phyloP scores from a whole-genome alignment of 805 yeast genomes.

The Cyberlindnera suaveolens region DNA sequence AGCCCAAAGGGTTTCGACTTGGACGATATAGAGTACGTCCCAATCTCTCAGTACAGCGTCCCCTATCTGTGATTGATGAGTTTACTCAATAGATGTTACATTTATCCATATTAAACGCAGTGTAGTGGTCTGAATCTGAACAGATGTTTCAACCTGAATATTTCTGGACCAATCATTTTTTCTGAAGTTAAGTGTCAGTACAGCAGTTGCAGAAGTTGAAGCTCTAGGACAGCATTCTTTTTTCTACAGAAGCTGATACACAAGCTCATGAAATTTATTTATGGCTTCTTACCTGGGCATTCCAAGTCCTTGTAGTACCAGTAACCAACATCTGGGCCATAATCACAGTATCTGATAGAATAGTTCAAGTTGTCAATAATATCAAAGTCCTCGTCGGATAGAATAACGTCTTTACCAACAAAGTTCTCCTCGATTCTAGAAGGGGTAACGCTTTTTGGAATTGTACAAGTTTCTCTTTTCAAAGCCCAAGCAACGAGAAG shows the following conservation, averaged over 20 bases:
- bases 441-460: constrained; percentile 44
- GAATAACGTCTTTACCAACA: constrained; percentile 20
- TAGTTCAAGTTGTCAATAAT: constrained; percentile 24
- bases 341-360: constrained; percentile 27
- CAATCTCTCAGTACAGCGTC: constrained; percentile 29
- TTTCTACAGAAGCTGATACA: constrained; percentile 32
- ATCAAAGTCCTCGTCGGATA: constrained; percentile 31
- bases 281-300: constrained; percentile 26
- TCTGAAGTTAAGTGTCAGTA: too few relatives aligned
- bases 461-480: constrained; percentile 46
- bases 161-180: too few relatives aligned
- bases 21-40: constrained; percentile 31
- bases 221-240: constrained; percentile 22
- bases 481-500: constrained; percentile 54
- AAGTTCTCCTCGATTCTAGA: constrained; percentile 35
- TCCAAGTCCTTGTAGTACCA: constrained; percentile 28
- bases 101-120: too few relatives aligned
- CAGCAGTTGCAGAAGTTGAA: too few relatives aligned
- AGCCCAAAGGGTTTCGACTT: constrained; percentile 34
- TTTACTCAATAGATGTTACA: constrained; percentile 3
- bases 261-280: constrained; percentile 32
- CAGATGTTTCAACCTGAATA: too few relatives aligned
- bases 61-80: constrained; percentile 34
- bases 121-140: too few relatives aligned
- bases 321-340: constrained; percentile 28